Base-by-base conservation (phyloP, 108 stramenopile species). In the Cyclotella choctawhatcheeana region DNA sequence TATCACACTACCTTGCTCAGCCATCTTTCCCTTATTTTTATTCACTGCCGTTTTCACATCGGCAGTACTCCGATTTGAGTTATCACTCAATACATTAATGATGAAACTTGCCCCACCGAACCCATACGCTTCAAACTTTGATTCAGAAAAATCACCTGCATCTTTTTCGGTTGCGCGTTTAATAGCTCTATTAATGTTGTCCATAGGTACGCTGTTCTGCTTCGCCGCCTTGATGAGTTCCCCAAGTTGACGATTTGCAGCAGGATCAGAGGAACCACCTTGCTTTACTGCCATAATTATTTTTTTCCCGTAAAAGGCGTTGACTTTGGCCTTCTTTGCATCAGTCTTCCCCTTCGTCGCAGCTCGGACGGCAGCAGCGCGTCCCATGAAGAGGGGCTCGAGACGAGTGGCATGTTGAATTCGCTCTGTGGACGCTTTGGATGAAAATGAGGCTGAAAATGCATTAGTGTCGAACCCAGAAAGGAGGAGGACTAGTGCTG, bases 221-320 rank as follows among this genome's bases (percentile, higher is more conserved):
- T 95, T 94, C 10, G 96, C 96, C 43, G 82, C 84, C 66, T 88
- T 89, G 44, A 97, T 93, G 43, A 97, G 64, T 33, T 89, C 87
- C 2, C 67, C 87, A 34, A 97, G 73, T 24, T 73, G 64, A 10
- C 86, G 72, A 69, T 97, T 97, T 10, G 87, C 88, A 2, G 85
- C 83, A 8, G 92, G 90, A 79, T 92, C 90, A 2, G 84, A 64
- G 10, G 83, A 84, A 6, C 96, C 96, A 37, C 96, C 96, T 58
- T 84, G 81, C 73, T 90, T 91, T 54, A 96, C 92, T 16, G 93
- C 93, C 92, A 95, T 91, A 56, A 92, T 92, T 56, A 97, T 91
- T 58, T 87, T 90, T 84, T 95, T 95, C 48, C 93, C 96, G 70
- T 86, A 94, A 17, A 83, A 61, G 0, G 79, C 96, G 64, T 94